Conservation (phyloP, 129 eudicot genomes). For the Sambucus nigra region DNA sequence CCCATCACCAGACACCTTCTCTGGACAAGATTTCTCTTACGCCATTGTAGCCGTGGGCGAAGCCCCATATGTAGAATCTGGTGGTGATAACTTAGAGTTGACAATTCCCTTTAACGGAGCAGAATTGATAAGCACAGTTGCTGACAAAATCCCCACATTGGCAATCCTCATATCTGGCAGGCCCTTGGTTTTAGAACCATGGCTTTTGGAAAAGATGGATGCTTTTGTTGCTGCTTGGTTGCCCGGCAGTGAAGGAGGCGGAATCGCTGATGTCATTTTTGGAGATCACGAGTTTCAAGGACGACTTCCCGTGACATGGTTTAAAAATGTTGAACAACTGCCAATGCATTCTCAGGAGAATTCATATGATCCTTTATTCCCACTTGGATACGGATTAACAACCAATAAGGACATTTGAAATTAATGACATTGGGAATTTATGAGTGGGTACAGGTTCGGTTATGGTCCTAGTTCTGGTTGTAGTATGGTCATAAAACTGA, state of each 20-base stretch:
- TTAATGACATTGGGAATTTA: neutral
- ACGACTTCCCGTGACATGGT: slow-evolving; percentile 76
- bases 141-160: slow-evolving; percentile 59
- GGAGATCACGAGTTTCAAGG: slow-evolving; percentile 82
- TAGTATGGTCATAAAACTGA: too few species aligned
- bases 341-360: slow-evolving; percentile 38
- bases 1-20: slow-evolving; percentile 43
- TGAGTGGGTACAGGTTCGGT: neutral
- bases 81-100: slow-evolving; percentile 60
- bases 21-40: slow-evolving; percentile 39
- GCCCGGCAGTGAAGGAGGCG: slow-evolving; percentile 81
- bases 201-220: slow-evolving; percentile 44
- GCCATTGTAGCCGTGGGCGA: slow-evolving; percentile 86
- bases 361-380: slow-evolving; percentile 60
- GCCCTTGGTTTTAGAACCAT: slow-evolving; percentile 54
- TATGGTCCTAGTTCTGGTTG: too few species aligned
- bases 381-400: slow-evolving; percentile 65
- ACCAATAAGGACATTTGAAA: neutral
- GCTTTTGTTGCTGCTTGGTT: slow-evolving; percentile 83
- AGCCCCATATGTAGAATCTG: slow-evolving; percentile 69
- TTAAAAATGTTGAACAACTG: slow-evolving; percentile 50
- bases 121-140: slow-evolving; percentile 40
- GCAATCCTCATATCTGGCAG: slow-evolving; percentile 68
- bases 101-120: slow-evolving; percentile 59
- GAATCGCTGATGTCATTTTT: slow-evolving; percentile 61